Evolutionary conservation across 2,329 filamentous ascomycete species (phyloP).

Genomic region (Domatiomyces catenatus): DNA sequence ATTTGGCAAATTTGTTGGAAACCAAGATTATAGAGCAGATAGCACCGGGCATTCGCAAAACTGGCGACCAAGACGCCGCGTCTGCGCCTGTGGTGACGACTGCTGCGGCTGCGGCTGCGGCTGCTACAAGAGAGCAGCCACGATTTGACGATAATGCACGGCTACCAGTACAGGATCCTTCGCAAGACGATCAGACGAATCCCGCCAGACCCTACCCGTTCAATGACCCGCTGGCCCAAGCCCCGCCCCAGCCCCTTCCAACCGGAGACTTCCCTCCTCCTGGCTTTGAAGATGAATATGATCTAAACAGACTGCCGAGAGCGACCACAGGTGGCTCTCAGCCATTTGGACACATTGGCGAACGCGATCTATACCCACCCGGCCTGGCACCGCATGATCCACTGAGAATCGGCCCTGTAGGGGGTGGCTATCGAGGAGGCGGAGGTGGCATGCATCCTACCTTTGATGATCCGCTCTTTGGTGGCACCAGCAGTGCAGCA

Average conservation of each 20-base stretch:
- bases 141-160: conserved; percentile 27
- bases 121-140: conserved; percentile 20
- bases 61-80: conserved; percentile 54
- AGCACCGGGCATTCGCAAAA: conserved; percentile 58
- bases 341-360: conserved; percentile 48
- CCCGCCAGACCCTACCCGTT: conserved; percentile 56
- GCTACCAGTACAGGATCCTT: conserved; percentile 31
- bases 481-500: conserved; percentile 37
- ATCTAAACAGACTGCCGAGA: conserved; percentile 55
- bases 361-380: conserved; percentile 74
- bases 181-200: conserved; percentile 38
- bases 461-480: conserved; percentile 79
- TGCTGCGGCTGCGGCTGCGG: conserved; percentile 30
- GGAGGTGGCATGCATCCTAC: conserved; percentile 82
- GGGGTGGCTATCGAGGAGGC: conserved; percentile 47
- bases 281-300: conserved; percentile 83
- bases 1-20: conserved; percentile 59
- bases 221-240: conserved; percentile 47
- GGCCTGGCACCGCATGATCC: conserved; percentile 77
- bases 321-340: conserved; percentile 25
- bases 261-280: conserved; percentile 66
- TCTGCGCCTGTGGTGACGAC: conserved; percentile 8
- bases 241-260: conserved; percentile 48
- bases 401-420: conserved; percentile 49
- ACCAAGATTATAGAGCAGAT: conserved; percentile 71